Evolutionary conservation across 1,284 basidiomycete species (phyloP).

Genomic region (Naganishia cerealis): DNA sequence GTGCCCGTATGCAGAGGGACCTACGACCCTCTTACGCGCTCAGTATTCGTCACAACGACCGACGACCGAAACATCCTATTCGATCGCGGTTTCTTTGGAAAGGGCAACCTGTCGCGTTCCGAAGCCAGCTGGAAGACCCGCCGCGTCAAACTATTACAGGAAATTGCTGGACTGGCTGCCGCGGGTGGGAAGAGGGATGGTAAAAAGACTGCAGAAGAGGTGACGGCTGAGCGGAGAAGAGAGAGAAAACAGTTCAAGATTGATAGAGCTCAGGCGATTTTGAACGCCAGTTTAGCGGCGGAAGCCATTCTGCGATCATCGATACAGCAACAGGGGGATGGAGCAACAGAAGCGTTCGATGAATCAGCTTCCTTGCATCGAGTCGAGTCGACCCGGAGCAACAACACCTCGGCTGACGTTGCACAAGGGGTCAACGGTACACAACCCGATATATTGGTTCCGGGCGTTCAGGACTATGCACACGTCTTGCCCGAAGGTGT

Average conservation of each 20-base stretch:
- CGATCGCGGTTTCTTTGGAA: conserved; percentile 92
- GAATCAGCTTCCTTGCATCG: conserved; percentile 2
- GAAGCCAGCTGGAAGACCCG: conserved; percentile 89
- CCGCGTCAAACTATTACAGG: conserved; percentile 65
- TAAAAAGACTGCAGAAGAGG: conserved; percentile 64
- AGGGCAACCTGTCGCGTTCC: conserved; percentile 86
- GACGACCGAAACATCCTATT: conserved; percentile 72
- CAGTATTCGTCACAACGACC: conserved; percentile 72
- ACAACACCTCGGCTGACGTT: conserved; percentile 11
- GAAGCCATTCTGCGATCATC: conserved; percentile 48
- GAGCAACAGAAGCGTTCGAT: not conserved
- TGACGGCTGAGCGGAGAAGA: conserved; percentile 76
- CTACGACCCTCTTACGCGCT: conserved; percentile 70
- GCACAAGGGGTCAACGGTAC: conserved; percentile 2
- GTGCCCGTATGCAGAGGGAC: conserved; percentile 57
- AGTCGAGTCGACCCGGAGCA: conserved; percentile 14
- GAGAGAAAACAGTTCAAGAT: conserved; percentile 88
- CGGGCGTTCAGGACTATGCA: conserved; percentile 25
- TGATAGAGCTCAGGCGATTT: conserved; percentile 63
- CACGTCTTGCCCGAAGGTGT: conserved; percentile 34
- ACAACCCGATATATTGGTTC: conserved; percentile 19
- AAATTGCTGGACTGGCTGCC: conserved; percentile 20
- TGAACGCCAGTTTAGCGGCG: conserved; percentile 52
- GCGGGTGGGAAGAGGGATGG: conserved; percentile 5
- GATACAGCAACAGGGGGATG: conserved; percentile 11